Percentiles rank a stretch among this genome's conserved stretches.
Conservation (phyloP, 495 filamentous ascomycete genomes). For the Daldinia caldariorum region DNA sequence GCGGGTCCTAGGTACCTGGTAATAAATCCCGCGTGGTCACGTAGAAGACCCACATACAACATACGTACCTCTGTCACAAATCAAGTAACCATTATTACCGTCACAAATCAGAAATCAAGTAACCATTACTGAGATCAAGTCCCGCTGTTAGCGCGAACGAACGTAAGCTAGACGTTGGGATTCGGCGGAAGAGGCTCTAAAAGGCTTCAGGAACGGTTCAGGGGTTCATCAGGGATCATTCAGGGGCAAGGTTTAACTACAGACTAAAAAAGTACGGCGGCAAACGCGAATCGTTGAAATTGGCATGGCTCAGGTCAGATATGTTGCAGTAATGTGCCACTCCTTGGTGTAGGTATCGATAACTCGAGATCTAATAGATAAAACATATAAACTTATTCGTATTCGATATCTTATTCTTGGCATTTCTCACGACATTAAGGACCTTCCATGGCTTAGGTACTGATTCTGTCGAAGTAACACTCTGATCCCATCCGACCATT, state of each 20-base stretch:
- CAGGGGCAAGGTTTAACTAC: slow-evolving; percentile 6
- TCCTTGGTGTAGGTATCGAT: not conserved
- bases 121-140: not conserved
- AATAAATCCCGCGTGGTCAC: slow-evolving; percentile 11
- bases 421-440: not conserved
- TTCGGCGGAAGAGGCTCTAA: slow-evolving; percentile 13
- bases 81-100: not conserved
- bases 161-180: not conserved
- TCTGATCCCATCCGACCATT: slow-evolving; percentile 34
- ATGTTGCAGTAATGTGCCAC: not conserved
- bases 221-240: slow-evolving; percentile 11
- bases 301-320: not conserved
- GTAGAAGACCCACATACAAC: slow-evolving; percentile 3
- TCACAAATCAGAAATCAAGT: slow-evolving; percentile 18
- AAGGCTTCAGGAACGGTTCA: slow-evolving; percentile 17
- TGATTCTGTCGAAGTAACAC: slow-evolving; percentile 18
- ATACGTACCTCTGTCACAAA: not conserved
- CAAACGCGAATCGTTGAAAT: not conserved
- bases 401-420: slow-evolving; percentile 29
- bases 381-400: not conserved
- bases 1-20: no score
- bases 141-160: slow-evolving; percentile 24
- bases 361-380: not conserved
- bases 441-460: not conserved
- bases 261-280: not conserved